Evolutionary conservation across 148 eudicot species (phyloP).

Genomic region (Amaranthus hypochondriacus): DNA sequence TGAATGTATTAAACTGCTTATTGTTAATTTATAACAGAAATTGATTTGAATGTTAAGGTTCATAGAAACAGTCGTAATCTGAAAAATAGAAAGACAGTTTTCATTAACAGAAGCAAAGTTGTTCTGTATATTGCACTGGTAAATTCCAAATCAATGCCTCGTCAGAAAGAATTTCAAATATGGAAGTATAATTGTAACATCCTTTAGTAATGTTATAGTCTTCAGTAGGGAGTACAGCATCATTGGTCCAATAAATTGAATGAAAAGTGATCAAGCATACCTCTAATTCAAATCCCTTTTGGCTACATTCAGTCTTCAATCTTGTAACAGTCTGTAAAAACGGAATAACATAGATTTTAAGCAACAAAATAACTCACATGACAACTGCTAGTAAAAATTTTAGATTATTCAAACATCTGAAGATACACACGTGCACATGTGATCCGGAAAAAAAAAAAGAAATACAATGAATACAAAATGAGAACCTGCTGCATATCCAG

Average conservation of each 20-base stretch:
- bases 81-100: not conserved
- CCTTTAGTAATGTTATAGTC: not conserved
- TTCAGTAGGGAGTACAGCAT: not conserved
- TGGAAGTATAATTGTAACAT: not conserved
- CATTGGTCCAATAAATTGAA: not conserved
- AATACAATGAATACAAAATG: slow-evolving; percentile 3
- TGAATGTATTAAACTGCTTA: too few species aligned
- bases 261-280: slow-evolving; percentile 28
- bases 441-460: not conserved
- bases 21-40: too few species aligned
- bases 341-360: slow-evolving; percentile 5
- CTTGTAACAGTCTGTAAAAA: slow-evolving; percentile 60
- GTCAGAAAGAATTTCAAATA: not conserved
- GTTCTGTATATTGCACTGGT: not conserved
- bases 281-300: slow-evolving; percentile 92
- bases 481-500: slow-evolving; percentile 93
- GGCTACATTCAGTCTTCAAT: slow-evolving; percentile 81
- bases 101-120: not conserved
- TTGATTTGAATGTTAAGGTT: too few species aligned
- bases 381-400: not conserved
- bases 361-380: not conserved
- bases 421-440: too few species aligned
- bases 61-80: too few species aligned
- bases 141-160: not conserved
- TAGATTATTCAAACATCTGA: too few species aligned